phyloP scores from a whole-genome alignment of 2,329 filamentous ascomycete species.

The Aphanocladium album region DNA sequence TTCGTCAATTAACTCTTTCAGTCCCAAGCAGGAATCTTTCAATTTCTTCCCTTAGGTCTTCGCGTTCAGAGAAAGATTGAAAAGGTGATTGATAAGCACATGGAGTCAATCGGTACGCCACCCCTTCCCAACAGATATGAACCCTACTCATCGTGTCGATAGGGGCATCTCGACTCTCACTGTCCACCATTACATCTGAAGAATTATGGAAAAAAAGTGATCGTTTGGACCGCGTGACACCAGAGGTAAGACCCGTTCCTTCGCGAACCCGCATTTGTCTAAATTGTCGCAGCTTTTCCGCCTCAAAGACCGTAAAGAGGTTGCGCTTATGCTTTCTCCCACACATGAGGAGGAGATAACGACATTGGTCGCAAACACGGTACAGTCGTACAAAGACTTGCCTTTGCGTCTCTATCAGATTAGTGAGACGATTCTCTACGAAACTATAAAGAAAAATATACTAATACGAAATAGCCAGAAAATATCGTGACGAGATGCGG shows the following conservation, averaged over 20 bases:
- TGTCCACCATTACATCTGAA: constrained; percentile 83
- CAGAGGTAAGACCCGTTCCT: constrained; percentile 54
- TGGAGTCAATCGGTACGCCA: constrained; percentile 63
- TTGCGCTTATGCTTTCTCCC: constrained; percentile 72
- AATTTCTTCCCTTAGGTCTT: constrained; percentile 80
- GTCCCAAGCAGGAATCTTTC: constrained; percentile 87
- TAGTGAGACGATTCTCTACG: constrained; percentile 44
- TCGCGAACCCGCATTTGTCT: constrained; percentile 16
- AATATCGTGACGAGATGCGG: constrained; percentile 89
- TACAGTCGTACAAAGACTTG: constrained; percentile 79
- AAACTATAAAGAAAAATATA: no score
- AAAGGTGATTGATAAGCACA: constrained; percentile 78
- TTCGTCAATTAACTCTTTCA: constrained; percentile 27
- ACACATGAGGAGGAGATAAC: constrained; percentile 99
- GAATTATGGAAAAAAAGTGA: constrained; percentile 78
- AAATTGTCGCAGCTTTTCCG: constrained; percentile 61
- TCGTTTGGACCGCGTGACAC: constrained; percentile 64
- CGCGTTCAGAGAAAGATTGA: constrained; percentile 88
- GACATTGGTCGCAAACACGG: constrained; percentile 62
- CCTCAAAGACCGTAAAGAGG: constrained; percentile 72
- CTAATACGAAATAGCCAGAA: constrained; percentile 56
- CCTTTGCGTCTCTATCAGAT: constrained; percentile 89
- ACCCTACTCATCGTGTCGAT: constrained; percentile 3
- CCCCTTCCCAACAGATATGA: neutral
- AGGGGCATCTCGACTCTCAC: constrained; percentile 73